Conservation (phyloP, 78 protist genomes). For the Dictyostelium purpureum region DNA sequence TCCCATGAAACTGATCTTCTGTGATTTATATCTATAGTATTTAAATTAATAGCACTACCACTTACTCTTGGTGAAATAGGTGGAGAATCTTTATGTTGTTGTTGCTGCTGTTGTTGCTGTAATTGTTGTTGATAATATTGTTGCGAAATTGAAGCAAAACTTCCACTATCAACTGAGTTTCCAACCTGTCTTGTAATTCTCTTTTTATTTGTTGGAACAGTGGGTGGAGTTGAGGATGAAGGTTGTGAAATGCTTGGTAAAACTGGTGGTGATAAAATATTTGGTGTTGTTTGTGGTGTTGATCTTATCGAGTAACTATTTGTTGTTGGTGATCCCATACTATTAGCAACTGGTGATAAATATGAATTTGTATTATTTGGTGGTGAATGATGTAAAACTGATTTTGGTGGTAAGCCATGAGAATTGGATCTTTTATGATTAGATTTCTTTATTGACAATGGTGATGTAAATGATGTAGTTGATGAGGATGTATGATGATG, state of each 20-base stretch:
- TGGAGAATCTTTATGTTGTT: conserved; percentile 7
- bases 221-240: background rate
- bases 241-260: background rate
- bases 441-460: background rate
- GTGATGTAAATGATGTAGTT: background rate
- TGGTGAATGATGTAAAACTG: conserved; percentile 12
- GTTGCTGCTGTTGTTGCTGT: background rate
- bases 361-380: background rate
- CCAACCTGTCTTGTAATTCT: background rate
- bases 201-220: conserved; percentile 3
- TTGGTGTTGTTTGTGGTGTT: background rate
- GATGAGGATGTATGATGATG: background rate
- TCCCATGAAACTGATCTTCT: conserved; percentile 68
- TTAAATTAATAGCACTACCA: background rate
- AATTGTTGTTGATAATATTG: background rate
- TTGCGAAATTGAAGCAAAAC: background rate
- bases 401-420: conserved; percentile 38
- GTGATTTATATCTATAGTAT: conserved; percentile 8
- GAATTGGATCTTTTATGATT: conserved; percentile 68
- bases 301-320: background rate
- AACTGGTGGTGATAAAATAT: background rate
- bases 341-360: conserved; percentile 7
- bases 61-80: conserved; percentile 19
- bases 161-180: background rate
- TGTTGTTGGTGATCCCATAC: background rate